Evolutionary conservation across 345 rosid genomes (phyloP).

Genomic region (Acer yangbiense): DNA sequence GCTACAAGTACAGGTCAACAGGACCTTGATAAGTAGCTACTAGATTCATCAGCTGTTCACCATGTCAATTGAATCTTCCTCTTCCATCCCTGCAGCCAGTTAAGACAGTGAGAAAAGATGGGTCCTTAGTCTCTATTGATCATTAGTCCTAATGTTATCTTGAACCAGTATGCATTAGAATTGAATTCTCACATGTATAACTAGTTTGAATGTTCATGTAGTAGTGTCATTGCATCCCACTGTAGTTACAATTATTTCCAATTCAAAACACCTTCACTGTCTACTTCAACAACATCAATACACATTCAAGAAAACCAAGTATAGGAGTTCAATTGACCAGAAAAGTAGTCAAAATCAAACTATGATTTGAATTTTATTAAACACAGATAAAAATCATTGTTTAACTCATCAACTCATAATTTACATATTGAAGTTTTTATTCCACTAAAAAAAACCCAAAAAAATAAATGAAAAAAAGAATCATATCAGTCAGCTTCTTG

Average conservation of each 20-base stretch:
- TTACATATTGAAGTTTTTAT: not conserved
- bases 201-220: not conserved
- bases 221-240: not conserved
- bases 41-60: not conserved
- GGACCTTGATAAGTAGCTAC: not conserved
- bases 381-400: not conserved
- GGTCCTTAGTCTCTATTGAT: not conserved
- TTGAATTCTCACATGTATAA: not conserved
- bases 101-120: not conserved
- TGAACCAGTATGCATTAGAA: not conserved
- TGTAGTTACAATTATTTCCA: not conserved
- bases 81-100: not conserved
- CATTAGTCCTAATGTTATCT: too few species aligned
- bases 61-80: constrained; percentile 8
- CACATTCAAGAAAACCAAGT: not conserved
- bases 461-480: not conserved
- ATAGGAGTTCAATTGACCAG: not conserved
- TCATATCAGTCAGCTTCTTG: constrained; percentile 78
- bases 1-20: constrained; percentile 58
- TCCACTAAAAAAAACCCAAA: not conserved
- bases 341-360: not conserved
- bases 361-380: not conserved
- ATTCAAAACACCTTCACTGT: not conserved
- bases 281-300: not conserved
- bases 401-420: not conserved